phyloP scores from a whole-genome alignment of 345 rosid genomes.

The Melaleuca alternifolia region DNA sequence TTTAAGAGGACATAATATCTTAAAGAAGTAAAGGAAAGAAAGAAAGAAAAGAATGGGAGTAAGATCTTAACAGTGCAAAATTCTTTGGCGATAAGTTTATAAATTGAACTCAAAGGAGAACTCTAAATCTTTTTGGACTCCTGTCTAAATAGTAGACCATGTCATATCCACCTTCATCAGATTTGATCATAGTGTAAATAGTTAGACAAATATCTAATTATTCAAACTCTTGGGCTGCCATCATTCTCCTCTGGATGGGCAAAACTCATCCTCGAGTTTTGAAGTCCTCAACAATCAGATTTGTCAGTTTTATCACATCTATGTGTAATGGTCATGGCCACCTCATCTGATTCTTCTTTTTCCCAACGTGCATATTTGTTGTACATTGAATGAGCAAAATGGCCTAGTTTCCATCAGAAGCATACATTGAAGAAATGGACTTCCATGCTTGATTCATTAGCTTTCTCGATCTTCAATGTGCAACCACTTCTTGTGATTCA shows the following conservation, averaged over 20 bases:
- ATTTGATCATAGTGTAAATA: neutral
- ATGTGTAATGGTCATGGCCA: neutral
- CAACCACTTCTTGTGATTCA: neutral
- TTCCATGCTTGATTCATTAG: neutral
- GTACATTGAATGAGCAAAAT: neutral
- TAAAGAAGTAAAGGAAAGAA: neutral
- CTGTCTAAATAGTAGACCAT: neutral
- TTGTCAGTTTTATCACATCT: neutral
- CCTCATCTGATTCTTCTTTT: neutral
- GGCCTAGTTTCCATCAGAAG: neutral
- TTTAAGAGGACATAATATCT: neutral
- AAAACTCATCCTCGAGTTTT: neutral
- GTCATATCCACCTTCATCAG: neutral
- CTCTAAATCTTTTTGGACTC: neutral
- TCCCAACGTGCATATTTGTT: neutral
- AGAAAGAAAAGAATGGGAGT: neutral
- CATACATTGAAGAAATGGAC: neutral
- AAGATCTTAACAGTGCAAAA: neutral
- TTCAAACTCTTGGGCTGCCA: neutral
- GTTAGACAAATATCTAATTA: neutral
- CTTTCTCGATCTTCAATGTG: neutral
- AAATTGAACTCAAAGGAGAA: neutral
- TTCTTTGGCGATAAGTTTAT: neutral
- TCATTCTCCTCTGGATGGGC: neutral
- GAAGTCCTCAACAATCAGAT: neutral